Percentiles rank a stretch among this genome's conserved stretches.
These are phyloP conservation scores for Lactifluus hygrophoroides DNA, from an alignment of 768 basidiomycete species.

Conservation along the genomic window DNA sequence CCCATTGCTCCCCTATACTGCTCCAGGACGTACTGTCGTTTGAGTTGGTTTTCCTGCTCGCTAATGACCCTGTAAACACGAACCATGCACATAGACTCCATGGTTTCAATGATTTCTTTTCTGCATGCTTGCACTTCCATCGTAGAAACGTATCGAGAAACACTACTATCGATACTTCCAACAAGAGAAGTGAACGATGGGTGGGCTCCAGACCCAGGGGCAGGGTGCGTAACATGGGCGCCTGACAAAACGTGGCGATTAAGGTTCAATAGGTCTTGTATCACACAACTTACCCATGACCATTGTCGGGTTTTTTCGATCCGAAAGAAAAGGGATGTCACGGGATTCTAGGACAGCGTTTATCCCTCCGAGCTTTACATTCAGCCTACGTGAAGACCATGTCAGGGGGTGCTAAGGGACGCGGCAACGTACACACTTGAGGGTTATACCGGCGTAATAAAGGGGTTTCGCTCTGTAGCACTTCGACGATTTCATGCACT, in stretches of 20 bases:
- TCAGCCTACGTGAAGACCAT: constrained; percentile 45
- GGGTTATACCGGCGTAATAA: constrained; percentile 71
- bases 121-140: constrained; percentile 58
- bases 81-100: constrained; percentile 57
- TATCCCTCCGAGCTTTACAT: constrained; percentile 79
- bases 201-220: constrained; percentile 69
- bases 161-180: constrained; percentile 67
- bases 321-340: constrained; percentile 55
- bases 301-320: constrained; percentile 66
- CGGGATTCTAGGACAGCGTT: constrained; percentile 67
- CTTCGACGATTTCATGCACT: constrained; percentile 66
- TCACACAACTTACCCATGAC: constrained; percentile 50
- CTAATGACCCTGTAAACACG: neutral
- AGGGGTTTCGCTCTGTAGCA: constrained; percentile 61
- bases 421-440: constrained; percentile 46
- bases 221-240: constrained; percentile 78
- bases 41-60: neutral
- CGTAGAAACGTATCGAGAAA: constrained; percentile 59
- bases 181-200: constrained; percentile 80
- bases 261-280: neutral
- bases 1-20: constrained; percentile 49
- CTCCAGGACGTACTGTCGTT: constrained; percentile 40
- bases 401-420: neutral
- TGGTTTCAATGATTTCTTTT: constrained; percentile 68
- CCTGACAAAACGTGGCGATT: constrained; percentile 31